Evolutionary conservation across 257 asterid species (phyloP), one percentile per base, ranked within the genome.

Genomic region (Euphrasia confusa): DNA sequence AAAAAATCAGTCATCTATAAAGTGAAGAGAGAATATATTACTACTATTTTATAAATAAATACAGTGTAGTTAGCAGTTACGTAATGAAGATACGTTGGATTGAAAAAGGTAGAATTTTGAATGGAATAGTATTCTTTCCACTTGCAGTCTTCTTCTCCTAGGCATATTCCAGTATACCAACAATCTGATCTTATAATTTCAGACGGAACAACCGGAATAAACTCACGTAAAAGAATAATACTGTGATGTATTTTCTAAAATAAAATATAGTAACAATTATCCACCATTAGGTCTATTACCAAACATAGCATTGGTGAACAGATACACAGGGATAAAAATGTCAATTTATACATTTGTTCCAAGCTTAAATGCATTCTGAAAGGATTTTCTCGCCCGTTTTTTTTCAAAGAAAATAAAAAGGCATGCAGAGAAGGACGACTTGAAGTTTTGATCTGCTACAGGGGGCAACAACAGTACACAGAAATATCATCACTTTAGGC

Each of bases 121-220:
- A 39, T 39, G 49, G 49, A 10, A 42, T 42, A 42, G 49, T 12
- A 42, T 42, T 42, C 49, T 35, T 35, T 35, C 40, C 7, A 35
- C 40, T 35, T 42, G 5, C 14, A 63, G 52, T 68, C 71, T 39
- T 47, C 49, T 61, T 66, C 61, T 33, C 28, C 14, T n/a, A 30
- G 4, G 35, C 63, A 49, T 48, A 68, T 64, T 21, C 24, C 24
- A 21, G 59, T 75, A 58, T 45, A 45, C 5, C 54, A 21, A 10
- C 10, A 28, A 61, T 37, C 58, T 37, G 44, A 26, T 67, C 21
- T 5, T 15, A 10, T 4, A 56, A 35, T 58, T 68, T 61, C 37
- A 24, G 68, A 59, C 18, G 67, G 35, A 60, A 57, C 49, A 40
- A 40, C 11, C 8, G 17, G 67, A 49, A 71, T 39, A 58, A 57